Evolutionary conservation across 768 basidiomycete genomes (phyloP), one percentile per base, ranked within the genome.

Genomic region (Kwoniella bestiolae): DNA sequence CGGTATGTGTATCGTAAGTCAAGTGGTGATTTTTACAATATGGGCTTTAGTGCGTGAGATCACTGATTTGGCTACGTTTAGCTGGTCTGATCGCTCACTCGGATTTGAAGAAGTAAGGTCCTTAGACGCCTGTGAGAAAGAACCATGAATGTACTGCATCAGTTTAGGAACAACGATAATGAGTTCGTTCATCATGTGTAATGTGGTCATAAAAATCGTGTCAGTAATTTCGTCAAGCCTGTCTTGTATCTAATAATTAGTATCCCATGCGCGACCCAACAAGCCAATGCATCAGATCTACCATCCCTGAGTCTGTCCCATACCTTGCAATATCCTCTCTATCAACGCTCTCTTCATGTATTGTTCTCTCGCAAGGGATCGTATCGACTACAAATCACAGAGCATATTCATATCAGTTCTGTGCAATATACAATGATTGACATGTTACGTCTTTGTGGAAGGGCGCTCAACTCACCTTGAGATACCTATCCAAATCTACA

Each of bases 261-360:
- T n/a, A n/a, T n/a, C n/a, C 18, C 16, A 49, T 49, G 23, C 26
- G 23, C 21, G 23, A 14, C 12, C 53, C 47, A 25, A 16, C 23
- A 31, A 26, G 9, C 47, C 34, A 26, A 56, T 45, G 32, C 58
- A 55, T 28, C 21, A 53, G 21, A 12, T 12, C 69, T 57, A 77
- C 76, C 76, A 77, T 58, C 68, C 70, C 52, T 77, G 75, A 14
- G 51, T 73, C 50, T 76, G 77, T 14, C 76, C 76, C 65, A 83
- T 75, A 12, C 79, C 80, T 16, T 78, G 72, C 31, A 80, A 60
- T 32, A 98, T 96, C 85, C 93, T 93, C 81, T 96, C 92, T 50
- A 93, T 89, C 70, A 96, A 85, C 47, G 93, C 94, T 68, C 94
- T 88, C 83, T 95, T 94, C 89, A 92, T 91, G 79, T 96, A 98